Percentiles rank a stretch among this genome's conserved stretches.
Conservation (phyloP, 2,329 filamentous ascomycete genomes). For the Cercospora sp. region DNA sequence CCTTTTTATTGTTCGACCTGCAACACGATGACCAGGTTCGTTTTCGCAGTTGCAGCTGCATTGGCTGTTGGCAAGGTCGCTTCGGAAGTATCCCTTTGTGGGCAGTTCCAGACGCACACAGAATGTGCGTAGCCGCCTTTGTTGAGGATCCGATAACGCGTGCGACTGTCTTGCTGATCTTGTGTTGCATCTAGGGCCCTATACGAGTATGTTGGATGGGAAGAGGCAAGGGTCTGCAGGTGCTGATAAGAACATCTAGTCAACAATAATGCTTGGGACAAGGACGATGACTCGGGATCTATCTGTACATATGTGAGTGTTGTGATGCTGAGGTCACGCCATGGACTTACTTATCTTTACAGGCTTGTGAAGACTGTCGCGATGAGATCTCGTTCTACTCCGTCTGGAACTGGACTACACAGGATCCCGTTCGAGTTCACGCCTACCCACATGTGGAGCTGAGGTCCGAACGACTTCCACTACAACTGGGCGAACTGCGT, state of each 20-base stretch:
- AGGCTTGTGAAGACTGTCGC: conserved; percentile 12
- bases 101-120: conserved; percentile 15
- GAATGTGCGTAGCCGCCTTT: conserved; percentile 3
- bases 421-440: conserved; percentile 17
- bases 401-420: conserved; percentile 22
- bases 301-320: conserved; percentile 22
- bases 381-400: conserved; percentile 15
- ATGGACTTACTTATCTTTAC: background rate
- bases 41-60: conserved; percentile 1
- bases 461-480: conserved; percentile 20
- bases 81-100: conserved; percentile 19
- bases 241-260: conserved; percentile 9
- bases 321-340: background rate
- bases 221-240: background rate
- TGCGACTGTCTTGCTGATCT: background rate
- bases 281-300: conserved; percentile 18
- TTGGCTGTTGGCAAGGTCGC: conserved; percentile 5
- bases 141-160: background rate
- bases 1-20: conserved; percentile 17
- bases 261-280: conserved; percentile 27
- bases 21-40: conserved; percentile 18
- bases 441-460: conserved; percentile 25
- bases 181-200: conserved; percentile 12
- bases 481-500: conserved; percentile 12
- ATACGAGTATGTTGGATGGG: conserved; percentile 1